Conservation (phyloP, 371 early-diverging fungal genomes). For the Mucor circinelloides region DNA sequence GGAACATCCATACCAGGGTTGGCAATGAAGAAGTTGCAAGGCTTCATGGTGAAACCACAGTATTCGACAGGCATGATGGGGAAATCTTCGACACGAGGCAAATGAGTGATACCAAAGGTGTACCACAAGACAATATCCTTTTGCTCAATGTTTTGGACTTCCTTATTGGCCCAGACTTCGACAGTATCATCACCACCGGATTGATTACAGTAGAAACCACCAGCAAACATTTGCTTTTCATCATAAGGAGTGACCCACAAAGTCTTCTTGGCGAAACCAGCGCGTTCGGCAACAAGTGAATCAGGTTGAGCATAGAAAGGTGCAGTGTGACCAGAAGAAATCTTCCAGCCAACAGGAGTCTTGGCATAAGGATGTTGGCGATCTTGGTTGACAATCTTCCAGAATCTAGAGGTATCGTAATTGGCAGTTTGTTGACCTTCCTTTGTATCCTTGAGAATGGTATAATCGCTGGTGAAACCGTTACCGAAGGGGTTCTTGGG, state of each 20-base stretch:
- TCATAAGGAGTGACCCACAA: constrained; percentile 59
- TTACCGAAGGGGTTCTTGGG: constrained; percentile 50
- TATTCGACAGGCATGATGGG: constrained; percentile 58
- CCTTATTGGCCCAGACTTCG: constrained; percentile 39
- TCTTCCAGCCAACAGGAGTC: constrained; percentile 51
- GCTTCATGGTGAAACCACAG: constrained; percentile 53
- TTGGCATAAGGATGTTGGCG: constrained; percentile 49
- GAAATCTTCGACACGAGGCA: constrained; percentile 58
- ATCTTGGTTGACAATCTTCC: constrained; percentile 52
- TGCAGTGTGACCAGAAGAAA: constrained; percentile 34
- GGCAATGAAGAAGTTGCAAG: constrained; percentile 52
- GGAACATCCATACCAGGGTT: constrained; percentile 57
- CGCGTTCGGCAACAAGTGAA: constrained; percentile 52
- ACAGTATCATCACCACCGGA: constrained; percentile 41
- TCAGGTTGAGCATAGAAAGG: constrained; percentile 47
- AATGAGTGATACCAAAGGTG: constrained; percentile 56
- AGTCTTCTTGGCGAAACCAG: constrained; percentile 53
- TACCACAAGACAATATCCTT: constrained; percentile 56
- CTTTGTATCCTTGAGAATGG: constrained; percentile 41
- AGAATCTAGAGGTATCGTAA: constrained; percentile 45
- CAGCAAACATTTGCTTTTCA: constrained; percentile 54
- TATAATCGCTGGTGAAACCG: constrained; percentile 37
- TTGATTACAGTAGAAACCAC: constrained; percentile 59
- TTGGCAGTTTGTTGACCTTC: constrained; percentile 36
- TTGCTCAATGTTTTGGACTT: constrained; percentile 32